Base-by-base conservation (phyloP, 2,329 filamentous ascomycete species). In the Endocalyx cinctus region DNA sequence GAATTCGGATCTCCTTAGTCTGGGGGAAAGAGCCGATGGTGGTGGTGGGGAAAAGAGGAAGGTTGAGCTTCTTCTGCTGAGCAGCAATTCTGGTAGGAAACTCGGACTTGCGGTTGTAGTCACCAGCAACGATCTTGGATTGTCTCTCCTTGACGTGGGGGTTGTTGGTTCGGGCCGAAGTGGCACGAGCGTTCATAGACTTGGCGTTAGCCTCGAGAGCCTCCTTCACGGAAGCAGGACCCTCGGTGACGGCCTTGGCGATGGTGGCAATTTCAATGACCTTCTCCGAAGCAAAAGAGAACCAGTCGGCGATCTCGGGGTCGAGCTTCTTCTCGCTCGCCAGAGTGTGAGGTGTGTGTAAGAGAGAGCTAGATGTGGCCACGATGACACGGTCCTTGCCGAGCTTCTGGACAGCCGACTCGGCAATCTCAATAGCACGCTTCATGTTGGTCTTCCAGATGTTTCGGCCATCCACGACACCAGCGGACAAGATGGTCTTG, bases 391-490 rank as follows among this genome's bases (percentile, higher is more conserved):
- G 87, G 51, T 97, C 89, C 77, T 95, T 90, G 71, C 92, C 90
- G 45, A 98, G 80, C 74, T 94, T 78, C 74, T 96, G 87, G 56
- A 97, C 73, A 47, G 90, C 92, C 40, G 79, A 73, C 79, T 97
- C 87, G 42, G 92, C 84, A 46, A 72, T 79, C 74, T 92, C 89
- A 48, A 98, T 94, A 58, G 92, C 88, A 56, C 79, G 80, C 79
- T 94, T 85, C 73, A 96, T 84, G 82, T 97, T 94, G 70, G 88
- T 96, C 86, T 98, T 98, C 92, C 92, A 98, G 77, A 98, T 97
- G 79, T 98, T 98, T 59, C 92, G 88, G 57, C 92, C 92, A 57
- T 98, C 89, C 50, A 98, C 92, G 54, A 98, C 85, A 87, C 92
- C 92, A 47, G 82, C 84, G 49, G 92, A 98, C 49, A 98, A 82